Evolutionary conservation across 495 filamentous ascomycete genomes (phyloP).

Genomic region (Evernia prunastri): DNA sequence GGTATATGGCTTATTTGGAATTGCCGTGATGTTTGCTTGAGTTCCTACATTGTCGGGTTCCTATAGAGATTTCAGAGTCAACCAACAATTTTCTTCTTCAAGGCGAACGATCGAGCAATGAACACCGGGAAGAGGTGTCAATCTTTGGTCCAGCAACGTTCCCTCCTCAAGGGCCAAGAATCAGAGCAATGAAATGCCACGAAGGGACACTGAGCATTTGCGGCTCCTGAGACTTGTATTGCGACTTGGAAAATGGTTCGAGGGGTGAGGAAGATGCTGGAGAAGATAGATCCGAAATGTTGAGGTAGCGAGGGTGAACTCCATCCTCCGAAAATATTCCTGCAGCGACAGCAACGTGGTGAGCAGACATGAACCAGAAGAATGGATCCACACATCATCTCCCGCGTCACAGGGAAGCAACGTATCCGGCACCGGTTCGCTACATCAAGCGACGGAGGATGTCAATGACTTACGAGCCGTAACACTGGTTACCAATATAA

Average conservation of each 20-base stretch:
- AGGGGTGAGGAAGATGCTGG: not conserved
- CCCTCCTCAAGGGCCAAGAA: not conserved
- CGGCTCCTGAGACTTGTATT: not conserved
- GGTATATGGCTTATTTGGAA: slow-evolving; percentile 8
- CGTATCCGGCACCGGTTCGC: not conserved
- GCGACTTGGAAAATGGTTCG: not conserved
- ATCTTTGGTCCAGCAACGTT: not conserved
- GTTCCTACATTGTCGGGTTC: slow-evolving; percentile 9
- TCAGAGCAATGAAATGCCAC: not conserved
- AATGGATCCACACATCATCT: not conserved
- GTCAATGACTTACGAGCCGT: not conserved
- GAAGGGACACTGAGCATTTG: not conserved
- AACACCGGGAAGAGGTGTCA: not conserved
- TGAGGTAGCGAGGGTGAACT: not conserved
- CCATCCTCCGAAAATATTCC: not conserved
- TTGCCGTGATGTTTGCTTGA: slow-evolving; percentile 11
- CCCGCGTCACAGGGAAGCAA: not conserved
- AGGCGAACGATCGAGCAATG: not conserved
- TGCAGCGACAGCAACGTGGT: not conserved
- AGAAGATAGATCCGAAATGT: not conserved
- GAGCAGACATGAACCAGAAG: not conserved
- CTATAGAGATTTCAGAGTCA: not conserved
- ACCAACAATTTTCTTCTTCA: not conserved
- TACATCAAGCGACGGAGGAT: not conserved
- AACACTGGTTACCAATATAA: not conserved